A percentile compares a stretch with the other conserved stretches of the same genome.
Conservation (phyloP, 2,329 filamentous ascomycete species). For the Botrytis fragariae region DNA sequence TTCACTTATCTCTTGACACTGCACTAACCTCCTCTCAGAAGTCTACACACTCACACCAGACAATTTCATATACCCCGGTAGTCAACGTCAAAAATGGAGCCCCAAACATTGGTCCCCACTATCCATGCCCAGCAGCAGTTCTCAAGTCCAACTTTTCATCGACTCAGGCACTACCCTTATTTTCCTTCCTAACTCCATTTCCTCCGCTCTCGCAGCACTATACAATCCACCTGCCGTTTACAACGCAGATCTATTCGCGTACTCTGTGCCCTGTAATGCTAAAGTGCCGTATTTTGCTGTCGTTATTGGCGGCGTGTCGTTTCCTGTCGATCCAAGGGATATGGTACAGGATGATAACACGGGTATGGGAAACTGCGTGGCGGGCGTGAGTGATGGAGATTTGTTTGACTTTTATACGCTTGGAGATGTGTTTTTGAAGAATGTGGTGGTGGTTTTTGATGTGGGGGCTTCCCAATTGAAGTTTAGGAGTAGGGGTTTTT, state of each 20-base stretch:
- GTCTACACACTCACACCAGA: constrained; percentile 25
- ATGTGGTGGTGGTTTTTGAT: constrained; percentile 50
- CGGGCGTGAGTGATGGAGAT: constrained; percentile 32
- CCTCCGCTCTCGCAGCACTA: constrained; percentile 19
- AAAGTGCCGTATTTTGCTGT: constrained; percentile 23
- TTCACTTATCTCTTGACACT: background rate
- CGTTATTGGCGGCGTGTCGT: constrained; percentile 23
- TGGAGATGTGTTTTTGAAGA: constrained; percentile 51
- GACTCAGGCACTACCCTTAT: constrained; percentile 26
- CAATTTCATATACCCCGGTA: constrained; percentile 18
- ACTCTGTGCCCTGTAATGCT: constrained; percentile 23
- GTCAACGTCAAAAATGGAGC: background rate
- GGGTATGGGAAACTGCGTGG: constrained; percentile 14
- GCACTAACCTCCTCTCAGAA: background rate
- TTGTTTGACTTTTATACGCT: constrained; percentile 45
- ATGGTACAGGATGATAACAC: constrained; percentile 23
- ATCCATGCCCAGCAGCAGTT: background rate
- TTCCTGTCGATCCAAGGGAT: constrained; percentile 23
- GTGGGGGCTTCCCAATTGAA: constrained; percentile 48
- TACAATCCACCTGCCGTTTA: constrained; percentile 21
- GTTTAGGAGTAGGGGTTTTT: constrained; percentile 31
- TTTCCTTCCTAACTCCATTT: constrained; percentile 19
- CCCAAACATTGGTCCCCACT: background rate
- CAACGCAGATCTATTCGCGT: constrained; percentile 8
- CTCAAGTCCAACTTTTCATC: constrained; percentile 10